Base-by-base conservation (phyloP, 805 yeast genomes). In the Saccharomycopsis guyanensis region DNA sequence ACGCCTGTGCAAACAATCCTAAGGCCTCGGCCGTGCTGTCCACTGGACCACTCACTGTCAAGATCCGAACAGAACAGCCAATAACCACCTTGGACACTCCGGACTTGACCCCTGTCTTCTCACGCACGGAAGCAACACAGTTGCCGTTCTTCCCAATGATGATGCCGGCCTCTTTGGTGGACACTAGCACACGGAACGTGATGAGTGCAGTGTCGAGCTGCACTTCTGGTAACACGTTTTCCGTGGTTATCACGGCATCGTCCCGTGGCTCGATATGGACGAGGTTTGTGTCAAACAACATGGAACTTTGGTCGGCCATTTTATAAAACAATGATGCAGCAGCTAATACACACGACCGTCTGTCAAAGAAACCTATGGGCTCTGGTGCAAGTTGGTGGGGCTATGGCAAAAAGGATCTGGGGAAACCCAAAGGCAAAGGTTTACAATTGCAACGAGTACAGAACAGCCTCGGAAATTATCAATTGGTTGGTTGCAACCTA, bases 151-250 rank as follows among this genome's bases (percentile, higher is more conserved):
- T 83, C 45, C 96, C 96, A 56, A 88, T 88, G 52, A 88, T 77
- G 51, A 87, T 84, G 15, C 96, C 96, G 10, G 95, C 89, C 62
- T 88, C 96, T 59, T 82, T 83, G 46, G 88, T 76, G 2, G 93
- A 79, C 16, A 88, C 83, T 24, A 88, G 70, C 1, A 86, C 74
- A 49, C 88, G 54, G 56, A 52, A 47, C 7, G 68, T 63, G 33
- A 66, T 63, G 29, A 63, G 51, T 2, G 55, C 52, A 16, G 54
- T 55, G 18, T 49, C 47, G 15, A 49, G 42, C 19, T 22, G 43
- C 18, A 44, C 51, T 16, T 40, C 46, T 7, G 53, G 53, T 15
- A 50, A 34, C 6, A 47, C 29, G n/a, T n/a, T n/a, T n/a, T 8
- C 19, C 8, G 7, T 46, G 39, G 4, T 32, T 8, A 19, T 25